Conservation (phyloP, 2,329 filamentous ascomycete genomes). For the Aspergillus aculeatinus region DNA sequence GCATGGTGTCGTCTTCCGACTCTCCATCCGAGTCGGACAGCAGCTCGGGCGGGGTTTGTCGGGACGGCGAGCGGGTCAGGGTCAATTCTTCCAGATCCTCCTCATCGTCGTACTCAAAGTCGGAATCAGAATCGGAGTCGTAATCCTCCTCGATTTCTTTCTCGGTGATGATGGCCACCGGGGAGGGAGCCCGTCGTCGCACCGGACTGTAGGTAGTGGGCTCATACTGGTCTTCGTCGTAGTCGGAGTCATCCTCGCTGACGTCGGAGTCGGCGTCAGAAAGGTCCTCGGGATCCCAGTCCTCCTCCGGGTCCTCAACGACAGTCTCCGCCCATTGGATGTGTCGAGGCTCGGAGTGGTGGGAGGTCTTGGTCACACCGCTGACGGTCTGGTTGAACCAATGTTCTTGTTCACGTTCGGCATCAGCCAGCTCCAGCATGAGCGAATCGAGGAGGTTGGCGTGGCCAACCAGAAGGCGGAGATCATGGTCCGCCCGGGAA, state of each 20-base stretch:
- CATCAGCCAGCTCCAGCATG: slow-evolving; percentile 88
- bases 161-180: slow-evolving; percentile 32
- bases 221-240: slow-evolving; percentile 33
- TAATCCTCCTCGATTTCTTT: slow-evolving; percentile 33
- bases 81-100: slow-evolving; percentile 63
- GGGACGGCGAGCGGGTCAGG: slow-evolving; percentile 68
- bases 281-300: slow-evolving; percentile 66
- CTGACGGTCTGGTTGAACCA: slow-evolving; percentile 97
- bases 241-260: slow-evolving; percentile 55
- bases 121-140: slow-evolving; percentile 53
- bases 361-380: slow-evolving; percentile 59
- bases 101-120: slow-evolving; percentile 56
- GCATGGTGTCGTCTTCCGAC: slow-evolving; percentile 71
- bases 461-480: slow-evolving; percentile 92
- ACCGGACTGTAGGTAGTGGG: slow-evolving; percentile 40
- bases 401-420: slow-evolving; percentile 90
- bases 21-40: slow-evolving; percentile 64
- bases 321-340: slow-evolving; percentile 85
- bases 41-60: slow-evolving; percentile 68
- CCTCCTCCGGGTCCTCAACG: slow-evolving; percentile 70
- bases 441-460: slow-evolving; percentile 96
- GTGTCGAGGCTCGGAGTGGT: slow-evolving; percentile 62
- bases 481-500: slow-evolving; percentile 86
- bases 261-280: slow-evolving; percentile 55
- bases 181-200: slow-evolving; percentile 32